phyloP scores from a whole-genome alignment of 2,329 filamentous ascomycete genomes.

The Cladosporium colombiae region DNA sequence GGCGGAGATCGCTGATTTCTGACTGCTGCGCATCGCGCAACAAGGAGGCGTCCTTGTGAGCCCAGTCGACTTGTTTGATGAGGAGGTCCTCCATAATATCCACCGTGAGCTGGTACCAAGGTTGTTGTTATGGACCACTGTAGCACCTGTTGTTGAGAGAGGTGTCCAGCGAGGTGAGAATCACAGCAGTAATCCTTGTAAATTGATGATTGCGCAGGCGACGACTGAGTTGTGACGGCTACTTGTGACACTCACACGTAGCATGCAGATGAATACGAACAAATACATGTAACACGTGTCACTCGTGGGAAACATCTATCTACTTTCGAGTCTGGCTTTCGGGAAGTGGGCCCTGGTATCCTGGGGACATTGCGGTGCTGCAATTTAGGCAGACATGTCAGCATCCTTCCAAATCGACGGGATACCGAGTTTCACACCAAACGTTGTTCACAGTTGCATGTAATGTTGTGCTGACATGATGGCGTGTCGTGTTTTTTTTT shows the following conservation, averaged over 20 bases:
- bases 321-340: background rate
- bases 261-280: background rate
- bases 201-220: background rate
- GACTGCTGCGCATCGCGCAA: conserved; percentile 1
- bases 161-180: background rate
- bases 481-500: background rate
- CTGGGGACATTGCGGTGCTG: background rate
- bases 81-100: background rate
- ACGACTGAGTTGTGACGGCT: background rate
- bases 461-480: background rate
- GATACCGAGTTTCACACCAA: background rate
- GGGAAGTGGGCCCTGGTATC: background rate
- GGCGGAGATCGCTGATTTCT: conserved; percentile 9
- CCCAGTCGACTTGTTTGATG: background rate
- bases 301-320: background rate
- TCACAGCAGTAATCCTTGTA: background rate
- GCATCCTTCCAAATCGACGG: background rate
- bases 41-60: background rate
- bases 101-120: background rate
- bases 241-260: background rate
- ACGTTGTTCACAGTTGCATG: background rate
- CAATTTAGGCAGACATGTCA: background rate
- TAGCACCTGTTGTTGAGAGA: background rate
- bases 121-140: background rate
- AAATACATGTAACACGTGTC: background rate